A percentile compares a stretch with the other conserved stretches of the same genome.
Evolutionary conservation across 495 filamentous ascomycete genomes (phyloP).

Genomic region (Xylaria scruposa): DNA sequence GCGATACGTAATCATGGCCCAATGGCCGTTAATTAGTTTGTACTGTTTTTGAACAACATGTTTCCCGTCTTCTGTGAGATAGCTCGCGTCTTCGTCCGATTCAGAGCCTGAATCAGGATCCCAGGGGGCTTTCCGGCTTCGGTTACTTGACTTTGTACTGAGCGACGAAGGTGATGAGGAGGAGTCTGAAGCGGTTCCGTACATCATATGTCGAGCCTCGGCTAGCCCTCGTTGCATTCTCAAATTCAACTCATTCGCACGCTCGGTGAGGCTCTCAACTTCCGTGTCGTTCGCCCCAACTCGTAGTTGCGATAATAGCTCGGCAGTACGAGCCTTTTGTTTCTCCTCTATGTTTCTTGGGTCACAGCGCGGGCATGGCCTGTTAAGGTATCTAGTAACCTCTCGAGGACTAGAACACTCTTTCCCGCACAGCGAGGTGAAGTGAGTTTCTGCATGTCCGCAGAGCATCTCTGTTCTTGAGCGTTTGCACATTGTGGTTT

Average conservation of each 20-base stretch:
- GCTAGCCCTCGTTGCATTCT: neutral
- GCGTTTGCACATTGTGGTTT: neutral
- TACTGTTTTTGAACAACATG: slow-evolving; percentile 13
- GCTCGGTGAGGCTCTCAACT: neutral
- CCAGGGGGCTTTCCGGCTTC: neutral
- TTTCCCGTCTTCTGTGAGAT: slow-evolving; percentile 18
- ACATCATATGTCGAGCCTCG: neutral
- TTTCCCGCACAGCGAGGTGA: no score
- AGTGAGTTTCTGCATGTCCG: no score
- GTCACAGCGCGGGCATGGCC: no score
- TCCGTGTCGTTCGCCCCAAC: neutral
- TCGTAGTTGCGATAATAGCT: neutral
- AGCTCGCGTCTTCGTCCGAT: slow-evolving; percentile 1
- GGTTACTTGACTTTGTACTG: neutral
- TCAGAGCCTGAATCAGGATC: neutral
- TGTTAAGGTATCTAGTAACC: no score
- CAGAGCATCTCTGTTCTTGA: neutral
- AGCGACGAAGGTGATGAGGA: neutral
- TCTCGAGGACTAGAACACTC: no score
- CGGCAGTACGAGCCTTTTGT: neutral
- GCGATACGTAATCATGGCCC: neutral
- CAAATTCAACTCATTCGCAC: neutral
- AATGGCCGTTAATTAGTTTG: slow-evolving; percentile 13
- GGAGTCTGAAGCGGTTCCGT: neutral
- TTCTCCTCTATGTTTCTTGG: neutral